Percentiles rank a stretch among this genome's conserved stretches.
Evolutionary conservation across 2,329 filamentous ascomycete species (phyloP).

Genomic region (Colletotrichum sp.): DNA sequence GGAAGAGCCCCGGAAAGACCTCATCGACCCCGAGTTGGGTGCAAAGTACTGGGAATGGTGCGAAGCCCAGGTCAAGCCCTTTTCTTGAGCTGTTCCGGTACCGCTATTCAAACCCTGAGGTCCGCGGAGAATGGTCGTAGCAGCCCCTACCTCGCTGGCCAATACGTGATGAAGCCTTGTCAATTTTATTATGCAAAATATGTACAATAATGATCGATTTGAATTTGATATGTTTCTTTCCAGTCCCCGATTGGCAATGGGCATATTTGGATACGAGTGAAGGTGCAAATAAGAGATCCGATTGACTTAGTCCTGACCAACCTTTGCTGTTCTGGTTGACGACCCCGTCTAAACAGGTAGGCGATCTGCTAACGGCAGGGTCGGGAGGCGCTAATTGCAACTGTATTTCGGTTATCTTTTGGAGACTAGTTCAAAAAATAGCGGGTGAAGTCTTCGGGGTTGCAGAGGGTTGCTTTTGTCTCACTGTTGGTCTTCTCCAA

Average conservation of each 20-base stretch:
- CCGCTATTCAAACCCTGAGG: too few species aligned
- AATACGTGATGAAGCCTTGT: background rate
- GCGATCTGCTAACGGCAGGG: background rate
- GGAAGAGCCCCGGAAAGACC: background rate
- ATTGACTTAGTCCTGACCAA: accelerated
- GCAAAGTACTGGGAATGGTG: background rate
- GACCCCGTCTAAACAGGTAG: accelerated
- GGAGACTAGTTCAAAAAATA: background rate
- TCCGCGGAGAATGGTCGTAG: accelerated
- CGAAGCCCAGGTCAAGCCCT: background rate
- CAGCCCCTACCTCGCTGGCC: background rate
- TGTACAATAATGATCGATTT: accelerated
- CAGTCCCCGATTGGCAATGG: too few species aligned
- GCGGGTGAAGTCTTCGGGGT: background rate
- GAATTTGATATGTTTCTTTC: too few species aligned
- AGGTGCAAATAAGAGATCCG: background rate
- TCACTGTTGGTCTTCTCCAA: background rate
- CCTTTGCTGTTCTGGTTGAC: background rate
- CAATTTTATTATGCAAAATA: background rate
- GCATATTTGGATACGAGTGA: background rate
- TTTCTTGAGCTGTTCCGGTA: background rate
- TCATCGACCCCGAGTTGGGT: accelerated
- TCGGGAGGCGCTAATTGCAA: background rate
- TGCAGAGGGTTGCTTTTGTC: accelerated
- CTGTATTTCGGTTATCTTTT: background rate